Evolutionary conservation across 306 rosid genomes (phyloP), one percentile per base, ranked within the genome.

Genomic region (Prunus kanzakura): DNA sequence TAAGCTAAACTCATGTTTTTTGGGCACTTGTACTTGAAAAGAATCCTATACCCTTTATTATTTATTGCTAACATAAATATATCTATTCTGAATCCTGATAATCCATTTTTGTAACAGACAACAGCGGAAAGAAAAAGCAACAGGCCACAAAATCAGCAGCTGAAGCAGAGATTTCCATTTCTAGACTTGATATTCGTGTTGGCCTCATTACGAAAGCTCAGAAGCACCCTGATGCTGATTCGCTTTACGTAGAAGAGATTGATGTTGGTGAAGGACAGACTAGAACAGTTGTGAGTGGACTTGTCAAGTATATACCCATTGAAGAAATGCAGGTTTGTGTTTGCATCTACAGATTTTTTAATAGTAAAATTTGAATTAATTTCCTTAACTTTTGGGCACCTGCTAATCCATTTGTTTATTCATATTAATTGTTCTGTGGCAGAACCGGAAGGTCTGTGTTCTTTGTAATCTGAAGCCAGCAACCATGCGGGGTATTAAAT

Each of bases 211-310:
- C 81, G 13, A 92, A 84, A 56, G 97, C 84, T 66, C 85, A 87
- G 82, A 95, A 92, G 76, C 99, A 92, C 83, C 99, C 99, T 20
- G 97, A 88, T 84, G 99, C 99, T 11, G 99, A 95, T 83, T 64
- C 97, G 10, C 83, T 95, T 0, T 95, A 95, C 18, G 97, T 92
- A 15, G 99, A 92, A 87, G 91, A 89, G 87, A 92, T 89, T 58
- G 97, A 95, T 82, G 96, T 90, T 22, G 99, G 99, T 16, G 99
- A 95, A 79, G 90, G 77, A 62, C 88, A 82, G 64, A 74, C 92
- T 72, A 85, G 97, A 76, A 95, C 97, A 5, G 97, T 95, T 69
- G 99, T 95, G 75, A 92, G 97, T 78, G 99, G 99, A 74, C 92
- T 95, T 11, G 99, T 92, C 79, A 95, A 90, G 71, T 86, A 80